Conservation (phyloP, 164 flowering plant genomes). For the Litsea cubeba region DNA sequence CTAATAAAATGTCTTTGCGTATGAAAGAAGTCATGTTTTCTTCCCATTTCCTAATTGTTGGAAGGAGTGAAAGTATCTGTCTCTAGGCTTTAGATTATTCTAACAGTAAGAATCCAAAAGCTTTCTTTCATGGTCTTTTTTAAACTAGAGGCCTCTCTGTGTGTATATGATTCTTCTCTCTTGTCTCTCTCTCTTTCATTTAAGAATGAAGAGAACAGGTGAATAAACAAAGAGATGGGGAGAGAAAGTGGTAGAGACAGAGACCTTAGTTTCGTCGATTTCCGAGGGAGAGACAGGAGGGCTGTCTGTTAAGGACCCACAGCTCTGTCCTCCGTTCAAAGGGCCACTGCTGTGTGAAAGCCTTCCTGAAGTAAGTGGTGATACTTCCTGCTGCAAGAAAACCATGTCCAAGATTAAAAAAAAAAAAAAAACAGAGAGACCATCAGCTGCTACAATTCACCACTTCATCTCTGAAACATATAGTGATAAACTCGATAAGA, state of each 20-base stretch:
- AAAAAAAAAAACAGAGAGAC: neutral
- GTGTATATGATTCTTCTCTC: no score
- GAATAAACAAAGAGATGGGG: neutral
- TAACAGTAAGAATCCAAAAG: neutral
- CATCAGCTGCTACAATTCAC: neutral
- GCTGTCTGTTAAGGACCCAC: constrained; percentile 81
- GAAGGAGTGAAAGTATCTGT: neutral
- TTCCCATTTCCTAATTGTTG: neutral
- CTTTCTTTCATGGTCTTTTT: neutral
- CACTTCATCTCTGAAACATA: no score
- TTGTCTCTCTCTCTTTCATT: no score
- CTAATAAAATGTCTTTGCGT: no score
- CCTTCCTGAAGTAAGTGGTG: constrained; percentile 85
- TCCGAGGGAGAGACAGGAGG: constrained; percentile 91
- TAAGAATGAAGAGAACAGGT: no score
- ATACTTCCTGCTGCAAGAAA: constrained; percentile 67
- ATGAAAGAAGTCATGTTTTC: neutral
- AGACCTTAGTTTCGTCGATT: constrained; percentile 82
- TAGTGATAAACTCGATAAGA: no score
- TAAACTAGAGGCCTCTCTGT: no score
- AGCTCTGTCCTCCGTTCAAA: constrained; percentile 48
- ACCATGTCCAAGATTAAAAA: neutral
- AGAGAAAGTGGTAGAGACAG: neutral
- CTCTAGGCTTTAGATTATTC: neutral
- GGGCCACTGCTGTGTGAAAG: constrained; percentile 96